These are phyloP conservation scores for Leishmania arabica DNA, from an alignment of 208 protist species.

Conservation along the genomic window DNA sequence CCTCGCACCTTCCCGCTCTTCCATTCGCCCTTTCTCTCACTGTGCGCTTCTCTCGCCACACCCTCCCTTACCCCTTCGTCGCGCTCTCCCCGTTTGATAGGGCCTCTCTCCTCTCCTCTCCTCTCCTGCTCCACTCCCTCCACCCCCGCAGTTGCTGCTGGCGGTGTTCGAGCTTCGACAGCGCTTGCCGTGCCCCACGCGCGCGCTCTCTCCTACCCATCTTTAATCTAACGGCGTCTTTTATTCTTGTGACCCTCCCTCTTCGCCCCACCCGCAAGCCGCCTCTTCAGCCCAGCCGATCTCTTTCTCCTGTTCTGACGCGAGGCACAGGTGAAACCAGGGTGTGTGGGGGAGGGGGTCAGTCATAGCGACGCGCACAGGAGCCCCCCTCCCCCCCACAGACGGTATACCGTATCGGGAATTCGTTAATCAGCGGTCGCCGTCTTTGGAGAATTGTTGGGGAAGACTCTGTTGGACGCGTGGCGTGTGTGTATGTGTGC, in stretches of 20 bases:
- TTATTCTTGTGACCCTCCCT: background rate
- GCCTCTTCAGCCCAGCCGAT: background rate
- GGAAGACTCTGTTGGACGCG: background rate
- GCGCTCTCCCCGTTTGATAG: too few relatives aligned
- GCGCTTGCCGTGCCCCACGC: background rate
- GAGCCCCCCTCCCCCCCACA: background rate
- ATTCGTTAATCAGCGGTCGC: background rate
- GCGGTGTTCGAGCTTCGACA: background rate
- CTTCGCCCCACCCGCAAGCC: background rate
- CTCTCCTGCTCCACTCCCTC: background rate
- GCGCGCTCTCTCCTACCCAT: background rate
- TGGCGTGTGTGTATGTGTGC: background rate
- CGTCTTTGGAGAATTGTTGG: background rate
- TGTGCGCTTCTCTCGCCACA: background rate
- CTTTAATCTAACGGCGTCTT: background rate
- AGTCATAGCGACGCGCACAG: background rate
- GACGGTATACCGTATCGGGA: background rate
- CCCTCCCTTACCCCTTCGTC: background rate
- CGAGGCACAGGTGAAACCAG: background rate
- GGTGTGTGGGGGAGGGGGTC: background rate
- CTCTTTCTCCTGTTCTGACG: background rate
- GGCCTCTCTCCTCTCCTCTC: background rate
- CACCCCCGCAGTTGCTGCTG: background rate
- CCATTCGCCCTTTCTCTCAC: background rate
- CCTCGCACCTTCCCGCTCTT: background rate